These are phyloP conservation scores for Ilyonectria mors-panacis DNA, from an alignment of 2,329 filamentous ascomycete species.

Conservation along the genomic window DNA sequence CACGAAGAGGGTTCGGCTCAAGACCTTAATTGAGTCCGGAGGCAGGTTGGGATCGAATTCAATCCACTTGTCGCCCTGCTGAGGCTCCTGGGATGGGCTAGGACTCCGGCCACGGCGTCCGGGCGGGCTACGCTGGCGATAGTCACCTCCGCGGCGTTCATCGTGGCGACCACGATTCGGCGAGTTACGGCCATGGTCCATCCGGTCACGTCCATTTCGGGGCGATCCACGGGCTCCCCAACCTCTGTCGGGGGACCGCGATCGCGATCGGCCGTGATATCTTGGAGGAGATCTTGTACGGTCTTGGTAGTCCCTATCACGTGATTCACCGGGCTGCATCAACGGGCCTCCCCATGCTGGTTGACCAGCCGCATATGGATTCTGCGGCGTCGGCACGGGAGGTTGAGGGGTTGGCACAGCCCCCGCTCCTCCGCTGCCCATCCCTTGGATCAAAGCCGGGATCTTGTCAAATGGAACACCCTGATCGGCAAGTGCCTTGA, in stretches of 20 bases:
- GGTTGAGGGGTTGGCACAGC: slow-evolving; percentile 55
- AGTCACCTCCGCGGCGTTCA: slow-evolving; percentile 75
- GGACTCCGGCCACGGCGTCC: slow-evolving; percentile 77
- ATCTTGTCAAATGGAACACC: slow-evolving; percentile 86
- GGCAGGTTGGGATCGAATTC: slow-evolving; percentile 84
- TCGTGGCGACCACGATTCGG: slow-evolving; percentile 73
- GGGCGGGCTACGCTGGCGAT: slow-evolving; percentile 89
- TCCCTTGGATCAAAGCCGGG: slow-evolving; percentile 69
- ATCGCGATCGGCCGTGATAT: slow-evolving; percentile 77
- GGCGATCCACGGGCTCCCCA: slow-evolving; percentile 78
- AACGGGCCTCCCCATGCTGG: slow-evolving; percentile 51
- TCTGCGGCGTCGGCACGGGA: slow-evolving; percentile 59
- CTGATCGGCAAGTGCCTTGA: slow-evolving; percentile 82
- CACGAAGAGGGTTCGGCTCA: slow-evolving; percentile 96
- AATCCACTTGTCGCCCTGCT: slow-evolving; percentile 75
- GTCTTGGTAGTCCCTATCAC: slow-evolving; percentile 71
- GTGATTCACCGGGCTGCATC: slow-evolving; percentile 60
- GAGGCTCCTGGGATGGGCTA: slow-evolving; percentile 62
- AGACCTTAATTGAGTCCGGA: slow-evolving; percentile 87
- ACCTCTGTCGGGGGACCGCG: slow-evolving; percentile 83
- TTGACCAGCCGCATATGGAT: slow-evolving; percentile 56
- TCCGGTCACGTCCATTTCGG: slow-evolving; percentile 74
- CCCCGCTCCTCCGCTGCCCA: slow-evolving; percentile 57
- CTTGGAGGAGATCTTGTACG: slow-evolving; percentile 74
- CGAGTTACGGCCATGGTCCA: slow-evolving; percentile 81